These are phyloP conservation scores for Ilex paraguariensis DNA, from an alignment of 305 asterid genomes.

Conservation along the genomic window DNA sequence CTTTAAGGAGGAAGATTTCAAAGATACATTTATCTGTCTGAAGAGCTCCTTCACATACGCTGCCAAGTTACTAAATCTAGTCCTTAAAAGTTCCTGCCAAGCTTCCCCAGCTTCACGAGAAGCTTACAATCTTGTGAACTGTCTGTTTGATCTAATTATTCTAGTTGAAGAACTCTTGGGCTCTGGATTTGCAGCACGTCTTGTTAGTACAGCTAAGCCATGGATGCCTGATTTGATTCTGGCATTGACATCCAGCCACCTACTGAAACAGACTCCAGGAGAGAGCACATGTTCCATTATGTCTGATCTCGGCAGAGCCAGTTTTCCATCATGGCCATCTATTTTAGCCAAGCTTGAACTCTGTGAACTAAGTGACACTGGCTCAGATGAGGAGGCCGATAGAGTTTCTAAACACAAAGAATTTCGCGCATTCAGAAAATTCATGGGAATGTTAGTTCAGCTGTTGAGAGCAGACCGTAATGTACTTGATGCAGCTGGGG, in stretches of 20 bases:
- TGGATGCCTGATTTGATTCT: conserved; percentile 86
- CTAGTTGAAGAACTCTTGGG: conserved; percentile 71
- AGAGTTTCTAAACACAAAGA: conserved; percentile 20
- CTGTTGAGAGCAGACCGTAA: conserved; percentile 35
- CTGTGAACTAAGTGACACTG: conserved; percentile 33
- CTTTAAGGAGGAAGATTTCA: conserved; percentile 43
- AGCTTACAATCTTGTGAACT: conserved; percentile 48
- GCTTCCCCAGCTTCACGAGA: conserved; percentile 28
- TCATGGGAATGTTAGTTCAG: conserved; percentile 40
- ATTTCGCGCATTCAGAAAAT: conserved; percentile 54
- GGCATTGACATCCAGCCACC: conserved; percentile 55
- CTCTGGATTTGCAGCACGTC: conserved; percentile 53
- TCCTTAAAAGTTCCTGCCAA: conserved; percentile 43
- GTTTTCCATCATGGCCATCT: conserved; percentile 56
- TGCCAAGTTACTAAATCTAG: conserved; percentile 62
- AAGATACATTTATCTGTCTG: conserved; percentile 47
- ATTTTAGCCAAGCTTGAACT: conserved; percentile 63
- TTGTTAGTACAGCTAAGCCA: conserved; percentile 46
- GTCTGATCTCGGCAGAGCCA: conserved; percentile 18
- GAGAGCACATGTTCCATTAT: conserved; percentile 21
- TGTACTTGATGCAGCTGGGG: conserved; percentile 70
- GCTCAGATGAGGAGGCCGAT: conserved; percentile 37
- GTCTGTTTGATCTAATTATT: conserved; percentile 48
- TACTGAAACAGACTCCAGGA: conserved; percentile 35
- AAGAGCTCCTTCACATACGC: conserved; percentile 77